Percentiles rank a stretch among this genome's conserved stretches.
phyloP scores from a whole-genome alignment of 345 rosid genomes.

The Eucalyptus tenuipes region DNA sequence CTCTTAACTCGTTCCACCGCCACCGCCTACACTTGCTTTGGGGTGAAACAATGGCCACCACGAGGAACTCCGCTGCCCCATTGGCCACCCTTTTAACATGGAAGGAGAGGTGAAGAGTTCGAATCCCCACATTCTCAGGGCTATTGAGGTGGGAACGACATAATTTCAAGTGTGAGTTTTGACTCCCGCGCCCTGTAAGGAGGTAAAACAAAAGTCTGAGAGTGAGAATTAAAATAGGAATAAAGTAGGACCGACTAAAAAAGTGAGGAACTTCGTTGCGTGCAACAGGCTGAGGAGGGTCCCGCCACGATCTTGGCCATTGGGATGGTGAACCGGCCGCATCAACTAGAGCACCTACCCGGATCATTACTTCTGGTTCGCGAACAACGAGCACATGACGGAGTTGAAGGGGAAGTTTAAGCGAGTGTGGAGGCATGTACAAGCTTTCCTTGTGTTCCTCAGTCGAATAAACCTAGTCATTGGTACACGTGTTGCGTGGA shows the following conservation, averaged over 20 bases:
- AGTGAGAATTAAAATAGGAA: too few species aligned
- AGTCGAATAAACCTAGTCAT: background rate
- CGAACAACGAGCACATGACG: conserved; percentile 24
- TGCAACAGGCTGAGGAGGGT: conserved; percentile 17
- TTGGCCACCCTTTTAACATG: too few species aligned
- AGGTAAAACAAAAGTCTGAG: too few species aligned
- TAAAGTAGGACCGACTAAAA: too few species aligned
- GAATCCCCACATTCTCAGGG: too few species aligned
- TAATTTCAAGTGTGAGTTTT: too few species aligned
- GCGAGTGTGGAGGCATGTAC: conserved; percentile 25
- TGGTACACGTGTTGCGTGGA: background rate
- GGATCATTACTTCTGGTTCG: conserved; percentile 27
- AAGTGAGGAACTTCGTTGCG: background rate
- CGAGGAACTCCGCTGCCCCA: background rate
- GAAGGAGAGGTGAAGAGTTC: too few species aligned
- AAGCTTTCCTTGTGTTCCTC: background rate
- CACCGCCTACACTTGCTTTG: background rate
- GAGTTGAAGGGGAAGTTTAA: conserved; percentile 41
- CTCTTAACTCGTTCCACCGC: background rate
- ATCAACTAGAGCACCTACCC: conserved; percentile 21
- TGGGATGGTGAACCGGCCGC: conserved; percentile 26
- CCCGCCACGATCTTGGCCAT: conserved; percentile 35
- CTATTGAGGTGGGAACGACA: too few species aligned
- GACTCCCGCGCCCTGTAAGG: too few species aligned
- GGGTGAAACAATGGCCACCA: background rate